Conservation (phyloP, 345 rosid species). For the Syzygium jambos region DNA sequence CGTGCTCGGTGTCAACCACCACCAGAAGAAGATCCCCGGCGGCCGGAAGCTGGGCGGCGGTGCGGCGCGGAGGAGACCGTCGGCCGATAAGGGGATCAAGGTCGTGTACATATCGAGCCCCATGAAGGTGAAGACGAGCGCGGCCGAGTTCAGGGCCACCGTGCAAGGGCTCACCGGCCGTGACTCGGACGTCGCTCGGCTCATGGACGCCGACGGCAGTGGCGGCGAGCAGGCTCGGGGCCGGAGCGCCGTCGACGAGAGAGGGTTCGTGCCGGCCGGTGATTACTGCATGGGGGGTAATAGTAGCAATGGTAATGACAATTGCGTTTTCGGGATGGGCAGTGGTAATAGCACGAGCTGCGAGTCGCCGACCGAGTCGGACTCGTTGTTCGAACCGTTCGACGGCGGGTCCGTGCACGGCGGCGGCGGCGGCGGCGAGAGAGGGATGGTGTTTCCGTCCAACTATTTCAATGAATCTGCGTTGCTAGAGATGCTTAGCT, state of each 20-base stretch:
- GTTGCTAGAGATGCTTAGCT: slow-evolving; percentile 9
- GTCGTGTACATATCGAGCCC: slow-evolving; percentile 82
- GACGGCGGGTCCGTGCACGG: slow-evolving; percentile 4
- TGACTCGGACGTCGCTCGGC: slow-evolving; percentile 48
- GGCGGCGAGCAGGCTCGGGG: neutral
- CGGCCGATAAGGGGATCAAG: slow-evolving; percentile 31
- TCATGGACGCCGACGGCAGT: slow-evolving; percentile 12
- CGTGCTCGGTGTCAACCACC: neutral
- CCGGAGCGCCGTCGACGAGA: neutral
- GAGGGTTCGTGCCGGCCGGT: neutral
- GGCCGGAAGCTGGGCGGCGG: neutral
- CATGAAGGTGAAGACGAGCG: slow-evolving; percentile 62
- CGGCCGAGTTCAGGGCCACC: slow-evolving; percentile 64
- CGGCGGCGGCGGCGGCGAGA: slow-evolving; percentile 16
- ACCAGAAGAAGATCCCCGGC: neutral
- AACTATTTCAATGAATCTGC: slow-evolving; percentile 13
- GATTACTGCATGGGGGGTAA: neutral
- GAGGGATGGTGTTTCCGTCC: slow-evolving; percentile 20
- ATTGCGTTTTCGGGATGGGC: neutral
- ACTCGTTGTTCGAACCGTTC: slow-evolving; percentile 4
- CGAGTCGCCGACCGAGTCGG: slow-evolving; percentile 1
- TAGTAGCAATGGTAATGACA: neutral
- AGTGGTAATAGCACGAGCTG: neutral
- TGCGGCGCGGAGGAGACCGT: neutral
- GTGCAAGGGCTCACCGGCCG: slow-evolving; percentile 88